Evolutionary conservation across 2,329 filamentous ascomycete species (phyloP), one percentile per base, ranked within the genome.

Genomic region (Exophiala sp.): DNA sequence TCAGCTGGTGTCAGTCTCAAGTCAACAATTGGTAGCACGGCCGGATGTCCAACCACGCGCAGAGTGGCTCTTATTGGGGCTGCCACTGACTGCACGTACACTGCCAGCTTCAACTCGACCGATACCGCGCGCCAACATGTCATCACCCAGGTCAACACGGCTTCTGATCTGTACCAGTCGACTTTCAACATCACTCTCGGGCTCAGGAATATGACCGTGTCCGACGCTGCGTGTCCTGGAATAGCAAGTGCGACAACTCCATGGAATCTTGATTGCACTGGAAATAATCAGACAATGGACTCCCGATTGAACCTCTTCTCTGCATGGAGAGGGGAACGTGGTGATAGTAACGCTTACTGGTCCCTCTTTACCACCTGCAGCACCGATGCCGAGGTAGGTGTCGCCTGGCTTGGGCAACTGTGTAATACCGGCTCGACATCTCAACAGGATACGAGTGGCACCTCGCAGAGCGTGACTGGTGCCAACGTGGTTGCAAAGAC

Each of bases 151-250:
- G 87, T 99, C 69, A 96, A 95, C 72, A 78, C 84, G 41, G 94
- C 94, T 0, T 96, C 92, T 1, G 82, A 85, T 58, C 74, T 96
- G 8, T 99, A 94, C 67, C 94, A 99, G 70, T 83, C 79, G 63
- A 88, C 88, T 6, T 97, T 99, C 75, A 96, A 96, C 71, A 92
- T 99, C 64, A 92, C 91, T 0, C 83, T 99, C 34, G 94, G 91
- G 40, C 83, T 99, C 56, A 84, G 86, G 62, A 95, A 96, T 66
- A 72, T 99, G 49, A 88, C 90, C 29, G 82, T 96, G 57, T 89
- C 83, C 52, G 83, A 89, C 41, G 71, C 79, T 3, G 75, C 77
- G n/a, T 99, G 94, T 66, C 89, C 92, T 0, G 82, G 82, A 3
- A 81, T 83, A 0, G 74, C 87, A 5, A 78, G 85, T 8, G 67